phyloP scores from a whole-genome alignment of 2,329 filamentous ascomycete species.

The Colletotrichum australisinense region DNA sequence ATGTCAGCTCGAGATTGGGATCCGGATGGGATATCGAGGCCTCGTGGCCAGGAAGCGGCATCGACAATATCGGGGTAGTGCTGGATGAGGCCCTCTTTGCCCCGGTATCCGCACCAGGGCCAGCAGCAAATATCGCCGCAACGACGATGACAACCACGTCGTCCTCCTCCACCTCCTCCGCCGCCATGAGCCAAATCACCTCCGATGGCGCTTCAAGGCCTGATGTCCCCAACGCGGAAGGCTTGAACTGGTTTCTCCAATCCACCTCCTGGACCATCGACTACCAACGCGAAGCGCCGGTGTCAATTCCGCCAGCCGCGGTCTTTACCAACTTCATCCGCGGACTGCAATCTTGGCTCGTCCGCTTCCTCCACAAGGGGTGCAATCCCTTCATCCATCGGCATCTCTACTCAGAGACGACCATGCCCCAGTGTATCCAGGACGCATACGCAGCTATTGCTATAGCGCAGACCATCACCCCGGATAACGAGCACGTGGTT shows the following conservation, averaged over 20 bases:
- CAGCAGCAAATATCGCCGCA: background rate
- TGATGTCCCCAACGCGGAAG: background rate
- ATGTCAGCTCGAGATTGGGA: background rate
- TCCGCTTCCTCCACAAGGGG: conserved; percentile 36
- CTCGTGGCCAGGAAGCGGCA: background rate
- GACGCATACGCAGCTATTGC: conserved; percentile 34
- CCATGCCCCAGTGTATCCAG: conserved; percentile 34
- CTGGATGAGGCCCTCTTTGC: background rate
- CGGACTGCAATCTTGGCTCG: conserved; percentile 35
- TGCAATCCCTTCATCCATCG: conserved; percentile 40
- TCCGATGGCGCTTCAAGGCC: background rate
- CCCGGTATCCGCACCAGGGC: background rate
- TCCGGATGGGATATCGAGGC: background rate
- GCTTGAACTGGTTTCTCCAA: conserved; percentile 15
- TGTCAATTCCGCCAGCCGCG: background rate
- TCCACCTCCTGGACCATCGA: conserved; percentile 11
- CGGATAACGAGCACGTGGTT: conserved; percentile 16
- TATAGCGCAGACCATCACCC: conserved; percentile 12
- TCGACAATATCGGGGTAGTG: background rate
- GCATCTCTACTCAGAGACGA: conserved; percentile 36
- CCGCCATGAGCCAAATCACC: background rate
- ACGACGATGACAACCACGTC: background rate
- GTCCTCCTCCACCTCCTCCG: background rate
- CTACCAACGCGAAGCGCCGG: conserved; percentile 9
- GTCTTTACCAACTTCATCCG: conserved; percentile 29